Base-by-base conservation (phyloP, 441 rosid genomes). In the Raphanus hybrid region DNA sequence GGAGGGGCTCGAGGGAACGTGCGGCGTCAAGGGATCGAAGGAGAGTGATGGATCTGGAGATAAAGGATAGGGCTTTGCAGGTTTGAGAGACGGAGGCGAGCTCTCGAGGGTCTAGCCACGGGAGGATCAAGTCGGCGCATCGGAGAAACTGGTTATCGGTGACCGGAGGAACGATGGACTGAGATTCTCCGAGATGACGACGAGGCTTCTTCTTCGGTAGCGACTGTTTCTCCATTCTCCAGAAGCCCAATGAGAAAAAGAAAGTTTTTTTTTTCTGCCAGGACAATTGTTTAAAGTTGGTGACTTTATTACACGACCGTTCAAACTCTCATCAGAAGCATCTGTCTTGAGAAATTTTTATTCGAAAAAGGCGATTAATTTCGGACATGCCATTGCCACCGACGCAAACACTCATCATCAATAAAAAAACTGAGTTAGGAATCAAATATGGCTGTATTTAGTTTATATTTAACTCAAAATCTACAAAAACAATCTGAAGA, bases 1-100 rank as follows among this genome's bases (percentile, higher is more conserved):
- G 83, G 60, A 74, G 57, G 79, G 26, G 76, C 82, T 95, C 98
- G n/a, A 86, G 64, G 64, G 87, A 88, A 37, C 91, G 81, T 57
- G 97, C 64, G 23, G 94, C 94, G 83, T 95, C 91, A 11, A 81
- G 82, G 29, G 89, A 85, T 32, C 97, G 92, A 14, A 14, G 82
- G 74, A 60, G 64, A 59, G 86, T 80, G 77, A 88, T 15, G 66
- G 87, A 73, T 71, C 70, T 81, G 70, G 91, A 77, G 61, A 79
- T 9, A 26, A 14, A 71, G 64, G 27, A 64, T 14, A 94, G 87
- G 81, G 83, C 2, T 81, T 84, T 89, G 87, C 91, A 90, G 74
- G 96, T 70, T 4, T 58, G 64, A 62, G 93, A 80, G 63, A 80
- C 57, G 59, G 63, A 11, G 58, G 92, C 91, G 6, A 92, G 91